A percentile compares a stretch with the other conserved stretches of the same genome.
Conservation (phyloP, 305 asterid genomes). For the Plantago lanceolata region DNA sequence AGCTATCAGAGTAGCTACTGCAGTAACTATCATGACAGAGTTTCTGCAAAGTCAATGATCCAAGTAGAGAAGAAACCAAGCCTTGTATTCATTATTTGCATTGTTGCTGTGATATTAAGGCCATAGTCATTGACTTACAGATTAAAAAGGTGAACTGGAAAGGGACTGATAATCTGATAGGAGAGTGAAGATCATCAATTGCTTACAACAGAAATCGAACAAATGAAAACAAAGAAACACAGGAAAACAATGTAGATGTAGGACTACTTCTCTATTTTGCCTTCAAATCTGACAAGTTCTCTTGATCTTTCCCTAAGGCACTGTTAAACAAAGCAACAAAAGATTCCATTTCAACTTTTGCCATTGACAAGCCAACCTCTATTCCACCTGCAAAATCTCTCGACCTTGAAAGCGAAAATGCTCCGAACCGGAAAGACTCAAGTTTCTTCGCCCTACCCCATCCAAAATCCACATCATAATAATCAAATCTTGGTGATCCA, state of each 20-base stretch:
- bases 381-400: slow-evolving; percentile 16
- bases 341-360: slow-evolving; percentile 24
- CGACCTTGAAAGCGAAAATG: slow-evolving; percentile 14
- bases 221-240: neutral
- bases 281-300: neutral
- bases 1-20: no score
- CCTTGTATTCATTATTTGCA: no score
- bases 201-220: neutral
- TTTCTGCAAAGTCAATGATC: neutral
- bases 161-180: no score
- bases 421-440: slow-evolving; percentile 16
- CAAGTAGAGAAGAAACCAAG: neutral
- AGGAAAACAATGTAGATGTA: no score
- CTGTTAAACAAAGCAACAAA: slow-evolving; percentile 23
- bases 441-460: slow-evolving; percentile 20
- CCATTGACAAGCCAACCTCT: slow-evolving; percentile 28
- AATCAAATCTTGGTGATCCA: slow-evolving; percentile 12
- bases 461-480: slow-evolving; percentile 19
- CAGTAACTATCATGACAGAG: neutral
- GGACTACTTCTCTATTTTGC: neutral
- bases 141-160: no score
- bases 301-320: neutral
- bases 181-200: no score
- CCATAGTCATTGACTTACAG: no score
- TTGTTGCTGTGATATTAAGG: no score